Evolutionary conservation across 106 monocot genomes (phyloP).

Genomic region (Apostasia ramifera): DNA sequence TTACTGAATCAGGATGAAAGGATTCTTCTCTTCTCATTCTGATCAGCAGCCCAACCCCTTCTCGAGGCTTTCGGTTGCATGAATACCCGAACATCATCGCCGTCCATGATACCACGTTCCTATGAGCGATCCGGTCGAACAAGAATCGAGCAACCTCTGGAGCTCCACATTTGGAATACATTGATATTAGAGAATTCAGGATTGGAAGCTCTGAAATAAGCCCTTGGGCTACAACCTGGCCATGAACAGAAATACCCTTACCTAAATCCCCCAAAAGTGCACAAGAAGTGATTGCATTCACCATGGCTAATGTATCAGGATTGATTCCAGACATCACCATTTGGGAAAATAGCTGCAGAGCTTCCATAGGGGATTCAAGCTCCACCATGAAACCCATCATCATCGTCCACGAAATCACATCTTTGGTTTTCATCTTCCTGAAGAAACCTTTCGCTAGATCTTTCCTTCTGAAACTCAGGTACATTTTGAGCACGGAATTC

Average conservation of each 20-base stretch:
- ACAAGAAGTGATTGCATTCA: conserved; percentile 27
- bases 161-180: conserved; percentile 42
- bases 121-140: conserved; percentile 17
- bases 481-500: conserved; percentile 44
- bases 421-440: conserved; percentile 16
- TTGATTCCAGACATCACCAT: conserved; percentile 30
- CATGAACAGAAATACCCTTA: conserved; percentile 24
- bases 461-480: conserved; percentile 24
- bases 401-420: conserved; percentile 39
- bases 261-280: conserved; percentile 23
- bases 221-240: conserved; percentile 16
- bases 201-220: conserved; percentile 17
- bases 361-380: conserved; percentile 10
- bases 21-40: conserved; percentile 34
- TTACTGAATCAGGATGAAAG: conserved; percentile 25
- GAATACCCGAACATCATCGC: conserved; percentile 35
- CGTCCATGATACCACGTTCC: conserved; percentile 49
- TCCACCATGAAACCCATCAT: conserved; percentile 36
- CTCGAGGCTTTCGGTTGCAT: conserved; percentile 16
- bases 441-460: conserved; percentile 18
- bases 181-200: conserved; percentile 28
- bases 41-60: conserved; percentile 25
- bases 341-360: conserved; percentile 15
- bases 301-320: conserved; percentile 22
- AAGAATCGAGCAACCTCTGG: conserved; percentile 10